Evolutionary conservation across 495 filamentous ascomycete genomes (phyloP).

Genomic region (Penicillium egyptiacum): DNA sequence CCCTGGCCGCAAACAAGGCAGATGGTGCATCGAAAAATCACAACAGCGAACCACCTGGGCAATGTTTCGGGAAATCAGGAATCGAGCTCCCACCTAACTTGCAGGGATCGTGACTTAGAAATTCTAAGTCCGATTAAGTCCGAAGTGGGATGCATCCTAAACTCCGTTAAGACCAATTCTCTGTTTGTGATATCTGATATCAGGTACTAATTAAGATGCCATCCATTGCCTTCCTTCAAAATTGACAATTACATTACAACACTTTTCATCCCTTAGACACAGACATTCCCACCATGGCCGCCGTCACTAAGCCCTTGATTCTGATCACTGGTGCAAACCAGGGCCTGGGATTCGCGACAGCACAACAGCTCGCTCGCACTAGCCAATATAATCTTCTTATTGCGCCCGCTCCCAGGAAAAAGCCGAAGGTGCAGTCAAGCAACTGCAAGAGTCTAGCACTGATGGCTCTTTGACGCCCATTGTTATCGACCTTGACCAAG

Average conservation of each 20-base stretch:
- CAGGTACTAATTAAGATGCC: neutral
- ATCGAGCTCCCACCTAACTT: neutral
- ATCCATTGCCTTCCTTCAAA: neutral
- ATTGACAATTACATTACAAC: neutral
- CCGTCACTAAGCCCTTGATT: neutral
- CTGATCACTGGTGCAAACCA: neutral
- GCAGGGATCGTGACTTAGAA: neutral
- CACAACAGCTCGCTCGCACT: neutral
- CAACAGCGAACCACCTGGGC: too few relatives aligned
- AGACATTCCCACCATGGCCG: neutral
- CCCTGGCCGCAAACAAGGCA: too few relatives aligned
- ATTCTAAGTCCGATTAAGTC: neutral
- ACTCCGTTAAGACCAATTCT: neutral
- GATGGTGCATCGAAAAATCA: too few relatives aligned
- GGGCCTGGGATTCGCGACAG: neutral
- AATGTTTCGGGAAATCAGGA: too few relatives aligned
- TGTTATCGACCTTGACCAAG: neutral
- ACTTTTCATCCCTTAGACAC: neutral
- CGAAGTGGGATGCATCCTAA: neutral
- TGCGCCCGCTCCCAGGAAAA: neutral
- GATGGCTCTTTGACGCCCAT: neutral
- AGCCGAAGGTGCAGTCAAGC: neutral
- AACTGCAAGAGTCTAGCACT: neutral
- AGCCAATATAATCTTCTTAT: neutral
- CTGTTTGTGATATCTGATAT: neutral